Evolutionary conservation across 768 basidiomycete genomes (phyloP), one percentile per base, ranked within the genome.

Genomic region (Mycena epipterygia): DNA sequence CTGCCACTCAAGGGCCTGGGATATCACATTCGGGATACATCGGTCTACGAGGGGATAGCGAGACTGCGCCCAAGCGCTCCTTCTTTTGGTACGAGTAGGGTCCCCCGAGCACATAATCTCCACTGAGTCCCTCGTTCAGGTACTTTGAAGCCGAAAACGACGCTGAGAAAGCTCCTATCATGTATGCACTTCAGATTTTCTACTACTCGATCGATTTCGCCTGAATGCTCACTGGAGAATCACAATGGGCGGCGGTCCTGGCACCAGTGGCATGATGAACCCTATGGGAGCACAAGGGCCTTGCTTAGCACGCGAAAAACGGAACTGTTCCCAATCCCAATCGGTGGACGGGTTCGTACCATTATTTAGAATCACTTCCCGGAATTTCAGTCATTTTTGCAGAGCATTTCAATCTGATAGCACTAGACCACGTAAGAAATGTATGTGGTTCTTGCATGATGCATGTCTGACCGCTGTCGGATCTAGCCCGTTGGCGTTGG

Each of bases 401-500:
- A 66, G 67, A 77, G 56, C 75, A 75, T 41, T 76, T 74, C 59
- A 78, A 77, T 51, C 67, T 79, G 25, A 35, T 79, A 12, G 77
- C 76, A 11, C 72, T 79, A 0, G 76, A 77, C 53, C 78, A 79
- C 64, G 77, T 77, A 69, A 58, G 75, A 39, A 19, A 19, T n/a
- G 13, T 33, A 37, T 13, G 4, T 33, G 13, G 48, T 41, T 9
- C 23, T 1, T 33, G 27, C n/a, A 7, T 49, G 1, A 12, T 55
- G 30, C 49, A 30, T 30, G 21, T 48, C 23, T 67, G 14, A 62
- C 19, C 52, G 49, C n/a, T 42, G 0, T 60, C 64, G 59, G 19
- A 6, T 27, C 25, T 35, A 80, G 80, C 82, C 80, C 30, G 74
- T 81, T 25, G 80, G 79, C 11, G 80, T 75, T 3, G 81, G 82